Percentiles rank a stretch among this genome's conserved stretches.
These are phyloP conservation scores for Quercus variabilis DNA, from an alignment of 306 rosid species.

Conservation along the genomic window DNA sequence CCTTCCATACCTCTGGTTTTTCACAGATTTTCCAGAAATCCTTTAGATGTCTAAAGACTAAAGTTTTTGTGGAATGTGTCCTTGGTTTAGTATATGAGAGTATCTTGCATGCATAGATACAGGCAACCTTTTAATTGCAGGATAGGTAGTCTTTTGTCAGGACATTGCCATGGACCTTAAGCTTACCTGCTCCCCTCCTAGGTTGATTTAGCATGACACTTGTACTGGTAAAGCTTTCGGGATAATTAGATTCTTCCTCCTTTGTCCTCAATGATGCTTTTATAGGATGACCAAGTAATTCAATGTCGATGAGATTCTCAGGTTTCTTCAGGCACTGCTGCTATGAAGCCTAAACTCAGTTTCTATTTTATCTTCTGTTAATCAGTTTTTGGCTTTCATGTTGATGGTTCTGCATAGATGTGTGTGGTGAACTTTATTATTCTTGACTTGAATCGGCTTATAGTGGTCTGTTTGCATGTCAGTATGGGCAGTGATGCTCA, in stretches of 20 bases:
- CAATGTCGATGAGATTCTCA: not conserved
- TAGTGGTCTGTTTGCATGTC: not conserved
- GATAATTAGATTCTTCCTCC: not conserved
- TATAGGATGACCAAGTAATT: not conserved
- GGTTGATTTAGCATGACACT: not conserved
- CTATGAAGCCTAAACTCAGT: not conserved
- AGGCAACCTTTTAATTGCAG: not conserved
- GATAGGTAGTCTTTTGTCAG: not conserved
- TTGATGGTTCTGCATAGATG: not conserved
- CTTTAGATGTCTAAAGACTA: not conserved
- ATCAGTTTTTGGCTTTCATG: not conserved
- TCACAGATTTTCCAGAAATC: not conserved
- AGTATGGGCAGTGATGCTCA: not conserved
- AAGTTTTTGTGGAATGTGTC: not conserved
- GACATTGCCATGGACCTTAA: not conserved
- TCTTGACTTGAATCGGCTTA: not conserved
- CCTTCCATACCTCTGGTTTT: not conserved
- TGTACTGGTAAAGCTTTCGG: not conserved
- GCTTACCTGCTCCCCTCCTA: not conserved
- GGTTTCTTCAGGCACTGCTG: not conserved
- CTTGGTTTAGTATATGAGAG: not conserved
- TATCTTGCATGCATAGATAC: not conserved
- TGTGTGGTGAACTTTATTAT: not conserved
- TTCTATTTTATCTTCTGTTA: not conserved
- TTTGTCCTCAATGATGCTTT: not conserved